Percentiles rank a stretch among this genome's conserved stretches.
Conservation (phyloP, 495 filamentous ascomycete species). For the Extremus antarcticus region DNA sequence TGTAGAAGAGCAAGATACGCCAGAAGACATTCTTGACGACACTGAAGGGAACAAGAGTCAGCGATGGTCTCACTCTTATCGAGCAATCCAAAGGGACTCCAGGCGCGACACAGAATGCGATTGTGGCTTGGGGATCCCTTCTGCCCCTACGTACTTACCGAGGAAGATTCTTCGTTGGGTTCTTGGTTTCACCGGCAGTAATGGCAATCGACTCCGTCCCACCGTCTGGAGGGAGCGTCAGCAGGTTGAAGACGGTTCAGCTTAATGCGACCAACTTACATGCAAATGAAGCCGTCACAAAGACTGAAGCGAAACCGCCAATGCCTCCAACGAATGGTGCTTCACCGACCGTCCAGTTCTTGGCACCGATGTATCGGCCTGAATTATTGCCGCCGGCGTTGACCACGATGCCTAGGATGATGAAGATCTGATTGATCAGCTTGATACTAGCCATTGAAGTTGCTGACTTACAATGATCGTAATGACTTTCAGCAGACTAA, state of each 20-base stretch:
- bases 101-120: too few species aligned
- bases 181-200: slow-evolving; percentile 40
- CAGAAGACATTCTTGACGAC: slow-evolving; percentile 32
- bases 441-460: too few species aligned
- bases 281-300: slow-evolving; percentile 37
- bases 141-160: too few species aligned
- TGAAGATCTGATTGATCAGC: background rate
- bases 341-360: background rate
- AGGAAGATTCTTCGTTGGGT: slow-evolving; percentile 30
- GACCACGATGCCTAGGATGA: background rate
- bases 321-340: slow-evolving; percentile 46
- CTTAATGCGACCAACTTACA: background rate
- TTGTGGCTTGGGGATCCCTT: too few species aligned
- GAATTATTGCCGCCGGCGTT: background rate
- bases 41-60: too few species aligned
- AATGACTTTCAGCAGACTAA: slow-evolving; percentile 1
- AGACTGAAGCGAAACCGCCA: slow-evolving; percentile 43
- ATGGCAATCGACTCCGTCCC: slow-evolving; percentile 77
- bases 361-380: background rate
- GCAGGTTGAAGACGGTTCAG: background rate
- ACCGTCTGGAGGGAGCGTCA: background rate
- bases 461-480: background rate
- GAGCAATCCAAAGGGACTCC: too few species aligned
- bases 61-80: too few species aligned
- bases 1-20: slow-evolving; percentile 33